Conservation (phyloP, 352 stramenopile genomes). For the Aphanomyces astaci region DNA sequence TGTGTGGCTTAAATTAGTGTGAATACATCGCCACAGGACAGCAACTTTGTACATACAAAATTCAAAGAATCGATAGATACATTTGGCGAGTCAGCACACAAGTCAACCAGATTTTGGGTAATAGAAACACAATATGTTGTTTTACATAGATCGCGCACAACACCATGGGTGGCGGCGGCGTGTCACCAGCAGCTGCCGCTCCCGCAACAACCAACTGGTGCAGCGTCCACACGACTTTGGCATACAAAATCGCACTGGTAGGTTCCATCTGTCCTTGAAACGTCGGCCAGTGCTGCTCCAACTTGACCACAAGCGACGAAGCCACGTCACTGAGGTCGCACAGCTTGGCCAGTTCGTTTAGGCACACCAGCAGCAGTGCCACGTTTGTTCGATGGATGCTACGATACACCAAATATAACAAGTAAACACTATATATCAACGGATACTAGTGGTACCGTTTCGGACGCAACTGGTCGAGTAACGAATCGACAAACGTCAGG, state of each 20-base stretch:
- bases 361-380: background rate
- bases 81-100: too few species aligned
- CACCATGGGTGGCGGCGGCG: background rate
- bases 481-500: conserved; percentile 11
- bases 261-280: conserved; percentile 10
- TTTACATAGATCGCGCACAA: background rate
- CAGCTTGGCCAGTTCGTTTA: background rate
- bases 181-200: background rate
- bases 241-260: background rate
- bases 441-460: background rate
- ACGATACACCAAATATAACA: background rate
- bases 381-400: background rate
- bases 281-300: background rate
- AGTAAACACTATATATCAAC: background rate
- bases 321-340: background rate
- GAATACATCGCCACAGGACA: too few species aligned
- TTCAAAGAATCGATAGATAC: too few species aligned
- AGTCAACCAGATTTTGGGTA: too few species aligned
- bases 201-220: background rate
- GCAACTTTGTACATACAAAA: too few species aligned
- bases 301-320: background rate
- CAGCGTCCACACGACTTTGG: background rate
- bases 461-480: conserved; percentile 9
- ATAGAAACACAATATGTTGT: background rate
- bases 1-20: too few species aligned